Percentiles rank a stretch among this genome's conserved stretches.
These are phyloP conservation scores for Pseudonitzschia pungens DNA, from an alignment of 108 stramenopile genomes.

Conservation along the genomic window DNA sequence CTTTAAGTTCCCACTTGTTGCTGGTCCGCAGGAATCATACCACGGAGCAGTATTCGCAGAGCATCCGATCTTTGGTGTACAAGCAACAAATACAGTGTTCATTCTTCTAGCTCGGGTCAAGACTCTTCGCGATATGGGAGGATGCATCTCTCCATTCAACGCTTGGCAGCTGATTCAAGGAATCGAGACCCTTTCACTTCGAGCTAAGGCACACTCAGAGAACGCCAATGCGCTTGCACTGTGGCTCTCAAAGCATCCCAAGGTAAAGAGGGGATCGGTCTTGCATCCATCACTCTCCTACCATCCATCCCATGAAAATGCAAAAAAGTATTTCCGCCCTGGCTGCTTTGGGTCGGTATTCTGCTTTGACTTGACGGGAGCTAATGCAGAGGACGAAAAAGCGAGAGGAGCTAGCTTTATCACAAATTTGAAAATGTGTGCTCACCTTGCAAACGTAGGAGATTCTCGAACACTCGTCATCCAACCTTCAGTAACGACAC, in stretches of 20 bases:
- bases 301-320: constrained; percentile 58
- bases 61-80: constrained; percentile 43
- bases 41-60: constrained; percentile 73
- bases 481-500: constrained; percentile 89
- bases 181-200: constrained; percentile 83
- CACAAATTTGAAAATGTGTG: constrained; percentile 58
- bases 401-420: constrained; percentile 80
- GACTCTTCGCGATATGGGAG: constrained; percentile 83
- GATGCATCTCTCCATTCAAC: constrained; percentile 80
- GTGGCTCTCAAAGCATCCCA: constrained; percentile 63
- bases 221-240: constrained; percentile 79
- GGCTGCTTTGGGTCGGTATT: constrained; percentile 12
- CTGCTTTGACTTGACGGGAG: constrained; percentile 10
- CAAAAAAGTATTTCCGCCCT: constrained; percentile 13
- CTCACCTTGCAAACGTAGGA: constrained; percentile 93
- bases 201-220: constrained; percentile 87
- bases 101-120: constrained; percentile 66
- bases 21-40: constrained; percentile 65
- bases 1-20: constrained; percentile 80
- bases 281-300: constrained; percentile 24
- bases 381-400: constrained; percentile 66
- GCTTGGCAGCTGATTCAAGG: constrained; percentile 85
- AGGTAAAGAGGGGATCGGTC: constrained; percentile 55
- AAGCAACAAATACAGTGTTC: constrained; percentile 45
- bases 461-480: constrained; percentile 82